A percentile compares a stretch with the other conserved stretches of the same genome.
These are phyloP conservation scores for Xylariaceae sp. DNA, from an alignment of 2,329 filamentous ascomycete species.

Conservation along the genomic window DNA sequence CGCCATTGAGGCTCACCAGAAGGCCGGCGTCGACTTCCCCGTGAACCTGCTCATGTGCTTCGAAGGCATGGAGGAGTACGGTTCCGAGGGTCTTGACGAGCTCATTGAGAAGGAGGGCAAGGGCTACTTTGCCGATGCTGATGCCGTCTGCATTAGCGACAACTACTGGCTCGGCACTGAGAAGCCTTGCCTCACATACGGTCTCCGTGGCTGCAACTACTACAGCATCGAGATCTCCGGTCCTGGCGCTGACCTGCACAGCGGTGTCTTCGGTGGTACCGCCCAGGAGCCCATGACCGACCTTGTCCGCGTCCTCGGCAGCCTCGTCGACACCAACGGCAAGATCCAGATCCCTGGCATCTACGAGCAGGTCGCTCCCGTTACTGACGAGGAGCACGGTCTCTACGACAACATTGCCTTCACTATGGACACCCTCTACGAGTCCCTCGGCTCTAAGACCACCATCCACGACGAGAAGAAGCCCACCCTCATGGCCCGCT, in stretches of 20 bases:
- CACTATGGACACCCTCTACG: conserved; percentile 91
- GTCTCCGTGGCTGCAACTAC: conserved; percentile 95
- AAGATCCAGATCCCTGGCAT: conserved; percentile 94
- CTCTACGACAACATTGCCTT: conserved; percentile 91
- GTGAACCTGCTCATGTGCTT: conserved; percentile 99
- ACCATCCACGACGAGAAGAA: conserved; percentile 87
- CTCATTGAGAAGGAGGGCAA: conserved; percentile 88
- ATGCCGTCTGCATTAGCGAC: conserved; percentile 96
- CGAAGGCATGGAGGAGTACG: conserved; percentile 99
- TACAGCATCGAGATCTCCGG: conserved; percentile 89
- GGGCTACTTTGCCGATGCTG: conserved; percentile 90
- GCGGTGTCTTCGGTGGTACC: conserved; percentile 92
- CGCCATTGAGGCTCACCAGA: conserved; percentile 94
- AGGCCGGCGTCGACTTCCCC: conserved; percentile 88
- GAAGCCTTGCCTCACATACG: conserved; percentile 97
- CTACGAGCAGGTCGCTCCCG: conserved; percentile 82
- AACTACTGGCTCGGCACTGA: conserved; percentile 99
- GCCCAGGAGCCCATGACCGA: conserved; percentile 99
- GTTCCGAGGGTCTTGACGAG: conserved; percentile 91
- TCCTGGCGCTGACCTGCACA: conserved; percentile 89
- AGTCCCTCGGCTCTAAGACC: conserved; percentile 84
- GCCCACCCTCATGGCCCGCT: conserved; percentile 87
- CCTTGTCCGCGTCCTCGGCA: conserved; percentile 73
- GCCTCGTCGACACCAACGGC: conserved; percentile 81
- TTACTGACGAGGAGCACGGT: conserved; percentile 78